These are phyloP conservation scores for Escovopsis sp. DNA, from an alignment of 2,329 filamentous ascomycete species.

Conservation along the genomic window DNA sequence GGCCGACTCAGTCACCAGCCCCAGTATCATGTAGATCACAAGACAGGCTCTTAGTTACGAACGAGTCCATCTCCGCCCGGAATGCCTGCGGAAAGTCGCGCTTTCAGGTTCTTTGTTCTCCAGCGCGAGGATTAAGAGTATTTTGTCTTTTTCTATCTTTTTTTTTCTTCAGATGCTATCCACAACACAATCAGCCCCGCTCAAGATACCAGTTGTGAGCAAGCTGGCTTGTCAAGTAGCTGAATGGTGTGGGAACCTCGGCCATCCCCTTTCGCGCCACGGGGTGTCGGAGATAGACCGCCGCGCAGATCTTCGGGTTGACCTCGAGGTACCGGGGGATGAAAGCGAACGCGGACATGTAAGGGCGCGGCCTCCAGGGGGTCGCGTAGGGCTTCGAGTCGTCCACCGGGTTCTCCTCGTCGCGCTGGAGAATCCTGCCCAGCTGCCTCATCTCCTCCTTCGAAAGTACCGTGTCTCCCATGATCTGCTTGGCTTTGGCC, in stretches of 20 bases:
- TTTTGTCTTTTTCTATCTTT: background rate
- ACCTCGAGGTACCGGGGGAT: constrained; percentile 93
- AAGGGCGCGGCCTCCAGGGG: constrained; percentile 76
- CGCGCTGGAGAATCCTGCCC: constrained; percentile 41
- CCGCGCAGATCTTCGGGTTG: constrained; percentile 91
- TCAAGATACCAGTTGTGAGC: constrained; percentile 92
- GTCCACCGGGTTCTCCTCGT: constrained; percentile 66
- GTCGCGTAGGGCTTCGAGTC: constrained; percentile 70
- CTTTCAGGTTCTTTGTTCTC: too few relatives aligned
- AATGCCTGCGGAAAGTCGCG: too few relatives aligned
- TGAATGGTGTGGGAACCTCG: constrained; percentile 77
- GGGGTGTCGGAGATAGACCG: constrained; percentile 87
- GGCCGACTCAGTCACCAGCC: too few relatives aligned
- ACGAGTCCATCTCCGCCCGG: too few relatives aligned
- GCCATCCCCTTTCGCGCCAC: constrained; percentile 69
- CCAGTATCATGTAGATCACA: too few relatives aligned
- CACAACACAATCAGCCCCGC: constrained; percentile 42
- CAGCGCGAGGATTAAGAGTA: too few relatives aligned
- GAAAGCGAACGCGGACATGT: constrained; percentile 85
- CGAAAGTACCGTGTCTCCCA: constrained; percentile 21
- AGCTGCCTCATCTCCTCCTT: constrained; percentile 40
- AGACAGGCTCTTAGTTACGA: too few relatives aligned
- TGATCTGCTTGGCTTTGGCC: constrained; percentile 19
- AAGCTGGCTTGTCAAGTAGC: constrained; percentile 53
- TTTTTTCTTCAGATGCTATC: background rate